Percentiles rank a stretch among this genome's conserved stretches.
Evolutionary conservation across 768 basidiomycete genomes (phyloP).

Genomic region (Calocera cornea): DNA sequence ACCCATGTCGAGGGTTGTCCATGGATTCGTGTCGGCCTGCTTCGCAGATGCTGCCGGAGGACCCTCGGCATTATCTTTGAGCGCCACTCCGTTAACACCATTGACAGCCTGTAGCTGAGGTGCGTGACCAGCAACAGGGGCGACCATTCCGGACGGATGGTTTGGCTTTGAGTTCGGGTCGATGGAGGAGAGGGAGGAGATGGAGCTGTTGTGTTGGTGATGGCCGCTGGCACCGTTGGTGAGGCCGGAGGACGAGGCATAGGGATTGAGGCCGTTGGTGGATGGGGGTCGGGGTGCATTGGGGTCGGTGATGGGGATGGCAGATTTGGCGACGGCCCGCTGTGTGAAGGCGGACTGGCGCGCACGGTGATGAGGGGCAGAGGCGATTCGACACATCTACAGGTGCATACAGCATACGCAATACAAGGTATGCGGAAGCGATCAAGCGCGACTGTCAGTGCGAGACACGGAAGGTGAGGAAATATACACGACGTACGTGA

Average conservation of each 20-base stretch:
- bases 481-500: slow-evolving; percentile 3
- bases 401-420: not conserved
- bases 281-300: slow-evolving; percentile 32
- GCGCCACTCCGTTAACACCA: not conserved
- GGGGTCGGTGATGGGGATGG: slow-evolving; percentile 85
- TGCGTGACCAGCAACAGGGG: slow-evolving; percentile 43
- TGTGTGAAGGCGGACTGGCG: slow-evolving; percentile 90
- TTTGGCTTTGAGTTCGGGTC: slow-evolving; percentile 14
- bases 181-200: slow-evolving; percentile 23
- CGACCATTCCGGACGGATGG: slow-evolving; percentile 64
- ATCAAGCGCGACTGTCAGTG: not conserved
- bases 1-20: slow-evolving; percentile 92
- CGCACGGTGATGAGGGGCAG: slow-evolving; percentile 86
- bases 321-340: slow-evolving; percentile 70
- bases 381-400: slow-evolving; percentile 71
- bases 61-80: slow-evolving; percentile 1
- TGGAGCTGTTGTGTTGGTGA: slow-evolving; percentile 21
- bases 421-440: not conserved
- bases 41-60: slow-evolving; percentile 1
- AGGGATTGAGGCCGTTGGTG: slow-evolving; percentile 14
- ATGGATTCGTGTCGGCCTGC: slow-evolving; percentile 38
- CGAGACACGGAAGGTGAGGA: not conserved
- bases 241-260: slow-evolving; percentile 17
- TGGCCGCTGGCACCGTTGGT: slow-evolving; percentile 17
- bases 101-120: not conserved